Percentiles rank a stretch among this genome's conserved stretches.
phyloP scores from a whole-genome alignment of 1,284 basidiomycete species.

The Moesziomyces globuligerus region DNA sequence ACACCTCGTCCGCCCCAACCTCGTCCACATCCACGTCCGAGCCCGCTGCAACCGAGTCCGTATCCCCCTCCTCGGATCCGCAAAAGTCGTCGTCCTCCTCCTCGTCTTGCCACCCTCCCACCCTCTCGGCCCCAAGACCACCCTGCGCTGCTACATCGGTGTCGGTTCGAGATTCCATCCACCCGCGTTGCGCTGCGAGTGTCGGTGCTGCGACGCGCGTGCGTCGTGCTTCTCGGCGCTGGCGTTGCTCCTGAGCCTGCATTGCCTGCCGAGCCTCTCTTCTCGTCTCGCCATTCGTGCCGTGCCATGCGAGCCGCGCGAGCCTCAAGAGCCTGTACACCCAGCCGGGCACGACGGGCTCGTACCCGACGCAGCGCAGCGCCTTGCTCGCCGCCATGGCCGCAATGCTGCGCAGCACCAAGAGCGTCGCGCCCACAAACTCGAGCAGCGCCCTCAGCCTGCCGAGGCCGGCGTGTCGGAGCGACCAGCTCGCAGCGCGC shows the following conservation, averaged over 20 bases:
- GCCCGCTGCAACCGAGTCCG: neutral
- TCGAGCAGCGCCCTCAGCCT: slow-evolving; percentile 20
- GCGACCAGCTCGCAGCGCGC: slow-evolving; percentile 9
- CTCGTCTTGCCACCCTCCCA: too few relatives aligned
- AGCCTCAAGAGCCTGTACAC: slow-evolving; percentile 33
- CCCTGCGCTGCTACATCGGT: too few relatives aligned
- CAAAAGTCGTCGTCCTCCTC: slow-evolving; percentile 1
- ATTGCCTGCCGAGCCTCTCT: slow-evolving; percentile 18
- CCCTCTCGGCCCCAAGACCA: too few relatives aligned
- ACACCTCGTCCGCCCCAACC: slow-evolving; percentile 25
- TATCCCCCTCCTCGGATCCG: too few relatives aligned
- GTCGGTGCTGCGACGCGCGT: too few relatives aligned
- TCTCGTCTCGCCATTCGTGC: slow-evolving; percentile 56
- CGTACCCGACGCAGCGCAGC: slow-evolving; percentile 12
- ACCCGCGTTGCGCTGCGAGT: too few relatives aligned
- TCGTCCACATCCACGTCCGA: slow-evolving; percentile 16
- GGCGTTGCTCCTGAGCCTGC: slow-evolving; percentile 1
- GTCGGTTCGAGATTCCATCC: too few relatives aligned
- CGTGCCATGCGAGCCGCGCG: slow-evolving; percentile 62
- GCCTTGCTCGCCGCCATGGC: slow-evolving; percentile 10
- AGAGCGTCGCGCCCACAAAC: slow-evolving; percentile 11
- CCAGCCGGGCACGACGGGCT: slow-evolving; percentile 33
- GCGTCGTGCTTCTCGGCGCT: too few relatives aligned
- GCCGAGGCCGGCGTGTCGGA: slow-evolving; percentile 18
- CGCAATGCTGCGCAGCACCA: slow-evolving; percentile 18